Percentiles rank a stretch among this genome's conserved stretches.
phyloP scores from a whole-genome alignment of 805 yeast species.

The Ogataea angusta region DNA sequence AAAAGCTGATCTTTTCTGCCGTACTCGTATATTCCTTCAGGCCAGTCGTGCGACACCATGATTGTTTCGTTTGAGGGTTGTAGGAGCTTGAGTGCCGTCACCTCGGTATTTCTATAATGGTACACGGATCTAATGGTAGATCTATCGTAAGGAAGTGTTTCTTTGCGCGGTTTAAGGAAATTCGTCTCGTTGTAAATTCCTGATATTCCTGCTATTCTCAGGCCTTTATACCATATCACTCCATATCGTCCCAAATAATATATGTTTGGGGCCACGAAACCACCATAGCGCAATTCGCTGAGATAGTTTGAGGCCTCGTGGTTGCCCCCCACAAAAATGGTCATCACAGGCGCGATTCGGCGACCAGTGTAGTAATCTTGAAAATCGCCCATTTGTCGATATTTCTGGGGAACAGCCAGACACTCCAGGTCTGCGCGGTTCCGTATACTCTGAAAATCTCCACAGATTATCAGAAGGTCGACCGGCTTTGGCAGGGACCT shows the following conservation, averaged over 20 bases:
- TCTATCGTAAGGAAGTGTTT: conserved; percentile 46
- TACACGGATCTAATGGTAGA: conserved; percentile 56
- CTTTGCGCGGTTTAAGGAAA: conserved; percentile 40
- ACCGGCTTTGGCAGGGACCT: conserved; percentile 30
- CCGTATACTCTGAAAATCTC: conserved; percentile 87
- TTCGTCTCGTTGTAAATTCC: conserved; percentile 71
- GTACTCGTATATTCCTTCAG: conserved; percentile 64
- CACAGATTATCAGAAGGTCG: conserved; percentile 73
- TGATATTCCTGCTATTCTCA: conserved; percentile 76
- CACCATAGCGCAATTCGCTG: conserved; percentile 74
- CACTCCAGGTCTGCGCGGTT: conserved; percentile 59
- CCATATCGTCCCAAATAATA: conserved; percentile 81
- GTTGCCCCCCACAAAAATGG: conserved; percentile 90
- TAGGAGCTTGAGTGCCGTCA: conserved; percentile 50
- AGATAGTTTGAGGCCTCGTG: conserved; percentile 87
- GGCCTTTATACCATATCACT: conserved; percentile 68
- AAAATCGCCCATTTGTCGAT: conserved; percentile 75
- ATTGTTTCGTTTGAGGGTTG: conserved; percentile 40
- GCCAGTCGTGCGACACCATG: conserved; percentile 92
- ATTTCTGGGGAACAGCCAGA: conserved; percentile 78
- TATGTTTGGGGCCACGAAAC: conserved; percentile 88
- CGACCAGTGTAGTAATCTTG: conserved; percentile 62
- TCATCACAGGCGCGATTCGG: conserved; percentile 65
- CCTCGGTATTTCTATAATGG: conserved; percentile 69
- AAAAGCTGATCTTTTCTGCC: conserved; percentile 59